Conservation (phyloP, 345 rosid genomes). For the Populus euphratica region DNA sequence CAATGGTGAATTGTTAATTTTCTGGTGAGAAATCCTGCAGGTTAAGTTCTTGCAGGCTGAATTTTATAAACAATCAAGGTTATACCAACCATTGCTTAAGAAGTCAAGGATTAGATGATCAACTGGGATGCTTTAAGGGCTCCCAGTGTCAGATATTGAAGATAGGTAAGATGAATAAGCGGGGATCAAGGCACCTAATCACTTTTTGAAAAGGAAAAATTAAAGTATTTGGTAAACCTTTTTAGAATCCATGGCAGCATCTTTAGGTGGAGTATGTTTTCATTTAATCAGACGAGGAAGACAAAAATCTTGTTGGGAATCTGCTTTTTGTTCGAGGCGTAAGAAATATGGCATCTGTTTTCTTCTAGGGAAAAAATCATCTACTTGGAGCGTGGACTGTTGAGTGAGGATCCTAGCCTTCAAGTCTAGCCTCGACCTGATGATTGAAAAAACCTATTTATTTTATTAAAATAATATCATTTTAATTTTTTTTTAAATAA, state of each 20-base stretch:
- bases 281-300: not conserved
- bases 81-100: not conserved
- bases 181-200: not conserved
- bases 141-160: not conserved
- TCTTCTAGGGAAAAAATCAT: not conserved
- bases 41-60: not conserved
- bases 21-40: no score
- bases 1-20: no score
- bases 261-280: not conserved
- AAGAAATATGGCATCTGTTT: not conserved
- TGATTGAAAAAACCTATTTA: no score
- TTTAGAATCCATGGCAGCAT: not conserved
- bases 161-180: not conserved
- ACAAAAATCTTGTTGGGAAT: not conserved
- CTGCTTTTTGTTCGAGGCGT: conserved; percentile 8
- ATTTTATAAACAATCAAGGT: not conserved
- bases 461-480: no score
- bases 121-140: not conserved
- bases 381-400: not conserved
- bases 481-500: no score
- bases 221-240: not conserved
- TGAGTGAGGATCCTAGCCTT: no score
- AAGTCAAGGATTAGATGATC: not conserved
- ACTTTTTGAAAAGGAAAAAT: not conserved
- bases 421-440: no score